Base-by-base conservation (phyloP, 179 eudicot genomes). In the Beta corolliflora region DNA sequence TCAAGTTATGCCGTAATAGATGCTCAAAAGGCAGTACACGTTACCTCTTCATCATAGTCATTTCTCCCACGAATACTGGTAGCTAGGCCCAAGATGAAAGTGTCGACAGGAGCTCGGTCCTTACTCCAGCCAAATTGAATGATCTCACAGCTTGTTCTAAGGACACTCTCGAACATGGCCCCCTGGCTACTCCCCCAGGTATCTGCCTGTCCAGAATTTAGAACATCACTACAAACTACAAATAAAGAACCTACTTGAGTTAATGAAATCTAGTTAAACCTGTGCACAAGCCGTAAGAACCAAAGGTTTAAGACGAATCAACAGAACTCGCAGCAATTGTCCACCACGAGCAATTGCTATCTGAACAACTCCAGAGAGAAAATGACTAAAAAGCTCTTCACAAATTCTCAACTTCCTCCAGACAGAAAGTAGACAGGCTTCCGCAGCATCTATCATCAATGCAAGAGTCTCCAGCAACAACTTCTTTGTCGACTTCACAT, bases 1-100 rank as follows among this genome's bases (percentile, higher is more conserved):
- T 9, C 5, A 21, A 53, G 48, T 53, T 55, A 67, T 9, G 53
- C 74, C 53, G 8, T 46, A 41, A 50, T 41, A 21, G 48, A 80
- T 54, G 71, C 52, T 65, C 25, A 52, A 55, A 54, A 58, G 65
- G 29, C 31, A 56, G 13, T n/a, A 73, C 9, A 63, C 76, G 93
- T 82, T 74, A 97, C 99, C 98, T 93, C 92, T 71, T 94, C 97
- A 66, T 93, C 97, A 77, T 90, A 90, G 84, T 94, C 97, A 88
- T 89, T 93, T 83, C 95, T 84, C 79, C 91, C 98, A 81, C 98
- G 97, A 81, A 97, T 87, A 86, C 88, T 86, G 63, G 92, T 87
- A 58, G 99, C 91, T 76, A 97, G 87, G 80, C 98, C 98, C 94
- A 88, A 83, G 29, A 97, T 91, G 83, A 97, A 97, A 66, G 98